Evolutionary conservation across 495 filamentous ascomycete genomes (phyloP).

Genomic region (Lophiotrema nucula): DNA sequence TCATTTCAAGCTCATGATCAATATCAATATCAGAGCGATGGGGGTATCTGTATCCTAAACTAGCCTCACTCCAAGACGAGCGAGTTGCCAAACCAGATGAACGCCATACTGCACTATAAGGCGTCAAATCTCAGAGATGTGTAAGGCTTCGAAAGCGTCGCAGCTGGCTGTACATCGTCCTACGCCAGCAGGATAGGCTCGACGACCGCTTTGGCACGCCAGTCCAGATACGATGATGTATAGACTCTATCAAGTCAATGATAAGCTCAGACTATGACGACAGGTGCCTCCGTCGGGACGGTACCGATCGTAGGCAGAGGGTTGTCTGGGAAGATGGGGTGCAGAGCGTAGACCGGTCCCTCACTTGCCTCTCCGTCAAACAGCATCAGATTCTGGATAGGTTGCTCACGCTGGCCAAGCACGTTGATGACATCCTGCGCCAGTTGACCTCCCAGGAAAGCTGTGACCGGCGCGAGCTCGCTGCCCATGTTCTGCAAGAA

Average conservation of each 20-base stretch:
- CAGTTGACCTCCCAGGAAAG: constrained; percentile 83
- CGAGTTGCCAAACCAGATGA: too few species aligned
- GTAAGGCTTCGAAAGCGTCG: too few species aligned
- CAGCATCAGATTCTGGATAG: constrained; percentile 88
- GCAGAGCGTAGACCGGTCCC: constrained; percentile 76
- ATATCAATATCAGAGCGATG: too few species aligned
- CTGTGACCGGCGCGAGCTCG: constrained; percentile 83
- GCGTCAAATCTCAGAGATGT: too few species aligned
- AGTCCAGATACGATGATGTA: too few species aligned
- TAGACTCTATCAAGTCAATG: neutral
- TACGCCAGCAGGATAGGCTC: too few species aligned
- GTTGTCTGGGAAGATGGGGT: constrained; percentile 57
- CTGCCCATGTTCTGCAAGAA: constrained; percentile 79
- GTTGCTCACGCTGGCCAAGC: constrained; percentile 82
- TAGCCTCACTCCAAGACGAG: too few species aligned
- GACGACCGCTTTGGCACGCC: too few species aligned
- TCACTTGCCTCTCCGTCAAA: constrained; percentile 83
- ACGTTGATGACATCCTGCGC: constrained; percentile 98
- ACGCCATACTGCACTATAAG: too few species aligned
- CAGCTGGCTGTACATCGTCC: too few species aligned
- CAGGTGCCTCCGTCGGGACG: constrained; percentile 2
- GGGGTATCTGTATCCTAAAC: too few species aligned
- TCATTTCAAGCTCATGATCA: too few species aligned
- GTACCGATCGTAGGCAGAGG: neutral
- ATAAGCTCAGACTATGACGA: neutral